phyloP scores from a whole-genome alignment of 495 filamentous ascomycete species.

The Xylaria flabelliformis region DNA sequence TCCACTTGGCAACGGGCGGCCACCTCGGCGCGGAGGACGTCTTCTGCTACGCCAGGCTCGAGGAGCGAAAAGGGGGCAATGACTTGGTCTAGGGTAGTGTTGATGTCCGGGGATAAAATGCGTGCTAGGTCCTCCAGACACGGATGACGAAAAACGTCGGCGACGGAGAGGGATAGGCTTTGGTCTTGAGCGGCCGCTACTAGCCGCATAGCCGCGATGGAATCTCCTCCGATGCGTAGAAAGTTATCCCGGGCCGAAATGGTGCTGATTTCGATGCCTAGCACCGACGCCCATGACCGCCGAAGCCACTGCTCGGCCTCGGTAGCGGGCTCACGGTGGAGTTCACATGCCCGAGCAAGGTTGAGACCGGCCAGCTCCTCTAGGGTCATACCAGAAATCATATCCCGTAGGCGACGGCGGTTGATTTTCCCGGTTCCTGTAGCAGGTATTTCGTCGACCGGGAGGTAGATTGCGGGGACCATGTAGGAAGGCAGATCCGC shows the following conservation, averaged over 20 bases:
- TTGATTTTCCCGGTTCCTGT: constrained; percentile 37
- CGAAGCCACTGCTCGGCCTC: constrained; percentile 12
- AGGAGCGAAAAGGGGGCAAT: too few species aligned
- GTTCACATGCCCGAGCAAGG: not conserved
- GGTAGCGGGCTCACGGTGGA: constrained; percentile 21
- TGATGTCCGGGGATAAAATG: too few species aligned
- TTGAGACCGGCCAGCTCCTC: not conserved
- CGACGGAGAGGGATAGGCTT: constrained; percentile 59
- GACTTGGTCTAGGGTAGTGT: too few species aligned
- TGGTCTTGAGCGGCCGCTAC: constrained; percentile 53
- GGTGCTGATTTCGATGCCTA: constrained; percentile 31
- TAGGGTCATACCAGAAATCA: not conserved
- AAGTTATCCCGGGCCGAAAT: constrained; percentile 52
- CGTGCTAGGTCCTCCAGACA: not conserved
- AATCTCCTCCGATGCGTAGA: constrained; percentile 67
- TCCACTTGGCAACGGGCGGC: constrained; percentile 52
- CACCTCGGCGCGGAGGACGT: constrained; percentile 42
- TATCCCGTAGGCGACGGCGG: constrained; percentile 18
- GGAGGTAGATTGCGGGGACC: constrained; percentile 34
- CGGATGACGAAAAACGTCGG: constrained; percentile 47
- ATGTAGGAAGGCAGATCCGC: constrained; percentile 38
- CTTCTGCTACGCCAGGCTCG: too few species aligned
- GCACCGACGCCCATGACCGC: constrained; percentile 34
- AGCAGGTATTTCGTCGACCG: constrained; percentile 29
- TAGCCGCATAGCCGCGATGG: constrained; percentile 71